Evolutionary conservation across 768 basidiomycete genomes (phyloP), one percentile per base, ranked within the genome.

Genomic region (Rhodotorula diobovata): DNA sequence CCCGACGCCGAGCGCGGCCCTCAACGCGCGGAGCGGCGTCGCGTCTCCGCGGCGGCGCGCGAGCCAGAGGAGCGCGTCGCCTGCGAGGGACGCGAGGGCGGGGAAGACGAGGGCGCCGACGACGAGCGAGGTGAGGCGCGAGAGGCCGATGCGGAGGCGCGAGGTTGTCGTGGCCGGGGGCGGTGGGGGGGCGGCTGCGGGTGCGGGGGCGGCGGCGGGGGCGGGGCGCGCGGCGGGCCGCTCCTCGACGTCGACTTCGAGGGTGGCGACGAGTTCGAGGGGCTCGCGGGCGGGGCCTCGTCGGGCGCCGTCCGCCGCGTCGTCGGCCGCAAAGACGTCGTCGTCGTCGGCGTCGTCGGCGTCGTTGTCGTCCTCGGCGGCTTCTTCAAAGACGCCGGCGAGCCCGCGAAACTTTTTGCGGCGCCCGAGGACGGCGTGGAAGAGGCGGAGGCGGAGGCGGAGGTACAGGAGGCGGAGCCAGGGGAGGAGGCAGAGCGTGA

Each of bases 51-150:
- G 23, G 4, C 68, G 21, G 21, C 58, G 50, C 9, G 77, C 77
- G 34, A 77, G 62, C 39, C 43, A 73, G 57, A 72, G 63, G 34
- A 77, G 65, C 3, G 63, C 63, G 1, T 68, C 59, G 28, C 77
- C 77, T 25, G 67, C 67, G 51, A 65, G 20, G 28, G 73, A 64
- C 7, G 75, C 63, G 16, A 76, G 56, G 16, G 64, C 59, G 15
- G 77, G 77, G 50, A 71, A 74, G 67, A 76, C 35, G 32, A 77
- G 63, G 4, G 77, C 73, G 41, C 77, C 73, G 34, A 73, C 60
- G 37, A 76, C 60, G 57, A 77, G 63, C 16, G 70, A 71, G 21
- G 74, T 75, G 39, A 75, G 45, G 15, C 70, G 54, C 1, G 61
- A 58, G 30, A 75, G 50, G 0, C 74, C 74, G 61, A 75, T 50